Evolutionary conservation across 176 grass and related monocot species (phyloP).

Genomic region (Aegilops longissima): DNA sequence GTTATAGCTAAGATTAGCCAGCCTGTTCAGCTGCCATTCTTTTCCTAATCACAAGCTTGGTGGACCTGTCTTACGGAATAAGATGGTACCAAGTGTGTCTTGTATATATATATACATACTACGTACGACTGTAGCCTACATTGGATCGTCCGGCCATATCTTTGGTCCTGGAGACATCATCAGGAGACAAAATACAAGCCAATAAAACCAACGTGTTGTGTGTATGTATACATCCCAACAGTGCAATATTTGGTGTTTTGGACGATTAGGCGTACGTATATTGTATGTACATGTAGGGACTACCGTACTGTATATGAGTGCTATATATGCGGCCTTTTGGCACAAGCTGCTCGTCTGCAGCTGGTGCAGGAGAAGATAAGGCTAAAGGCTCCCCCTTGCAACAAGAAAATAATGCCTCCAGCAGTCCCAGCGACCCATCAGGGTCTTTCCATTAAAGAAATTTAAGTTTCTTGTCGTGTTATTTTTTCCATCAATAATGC

Average conservation of each 20-base stretch:
- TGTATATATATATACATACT: neutral
- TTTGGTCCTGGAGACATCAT: neutral
- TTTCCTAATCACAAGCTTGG: neutral
- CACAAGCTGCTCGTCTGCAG: conserved; percentile 3
- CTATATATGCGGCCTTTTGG: conserved; percentile 9
- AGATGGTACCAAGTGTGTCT: conserved; percentile 6
- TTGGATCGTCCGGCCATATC: neutral
- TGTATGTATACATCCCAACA: neutral
- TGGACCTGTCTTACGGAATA: neutral
- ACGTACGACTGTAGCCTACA: neutral
- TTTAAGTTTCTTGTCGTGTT: neutral
- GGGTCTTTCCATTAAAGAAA: neutral
- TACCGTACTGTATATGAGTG: conserved; percentile 23
- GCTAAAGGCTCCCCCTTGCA: neutral
- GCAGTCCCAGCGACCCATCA: neutral
- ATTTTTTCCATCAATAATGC: too few species aligned
- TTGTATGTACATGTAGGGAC: conserved; percentile 16
- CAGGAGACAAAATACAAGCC: conserved; percentile 23
- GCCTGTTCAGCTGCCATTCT: conserved; percentile 23
- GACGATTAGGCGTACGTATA: conserved; percentile 15
- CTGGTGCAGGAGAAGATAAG: conserved; percentile 22
- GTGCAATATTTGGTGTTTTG: neutral
- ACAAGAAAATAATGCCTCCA: conserved; percentile 1
- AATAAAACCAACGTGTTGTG: neutral
- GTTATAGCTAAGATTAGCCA: conserved; percentile 23